A percentile compares a stretch with the other conserved stretches of the same genome.
Evolutionary conservation across 805 yeast species (phyloP).

Genomic region (Yamadazyma paraphyllophila): DNA sequence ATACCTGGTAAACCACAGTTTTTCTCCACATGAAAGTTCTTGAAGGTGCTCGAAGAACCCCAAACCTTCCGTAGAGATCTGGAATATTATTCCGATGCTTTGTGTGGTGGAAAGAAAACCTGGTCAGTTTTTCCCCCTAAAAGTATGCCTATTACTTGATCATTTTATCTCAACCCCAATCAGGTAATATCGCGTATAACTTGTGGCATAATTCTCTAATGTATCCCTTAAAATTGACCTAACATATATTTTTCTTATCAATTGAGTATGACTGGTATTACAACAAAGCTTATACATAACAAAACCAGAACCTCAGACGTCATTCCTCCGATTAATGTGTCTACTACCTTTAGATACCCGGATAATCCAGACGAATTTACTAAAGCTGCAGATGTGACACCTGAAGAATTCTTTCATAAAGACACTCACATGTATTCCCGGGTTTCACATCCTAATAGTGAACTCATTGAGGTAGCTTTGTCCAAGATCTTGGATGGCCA

Average conservation of each 20-base stretch:
- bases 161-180: too few species aligned
- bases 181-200: not conserved
- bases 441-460: constrained; percentile 68
- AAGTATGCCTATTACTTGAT: not conserved
- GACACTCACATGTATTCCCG: constrained; percentile 55
- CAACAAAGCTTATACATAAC: constrained; percentile 60
- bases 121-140: too few species aligned
- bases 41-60: too few species aligned
- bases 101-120: too few species aligned
- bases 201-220: not conserved
- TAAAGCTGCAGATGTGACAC: constrained; percentile 32
- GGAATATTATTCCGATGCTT: too few species aligned
- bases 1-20: too few species aligned
- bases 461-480: constrained; percentile 64
- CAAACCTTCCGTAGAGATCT: too few species aligned
- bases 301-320: constrained; percentile 60
- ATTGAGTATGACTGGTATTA: constrained; percentile 38
- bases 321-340: constrained; percentile 76
- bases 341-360: constrained; percentile 75
- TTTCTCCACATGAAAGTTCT: too few species aligned
- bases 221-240: not conserved
- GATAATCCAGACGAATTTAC: constrained; percentile 55
- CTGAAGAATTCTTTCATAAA: constrained; percentile 12
- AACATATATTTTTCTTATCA: constrained; percentile 12
- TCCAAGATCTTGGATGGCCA: constrained; percentile 59